phyloP scores from a whole-genome alignment of 352 stramenopile species.

The Phytophthora litchii region DNA sequence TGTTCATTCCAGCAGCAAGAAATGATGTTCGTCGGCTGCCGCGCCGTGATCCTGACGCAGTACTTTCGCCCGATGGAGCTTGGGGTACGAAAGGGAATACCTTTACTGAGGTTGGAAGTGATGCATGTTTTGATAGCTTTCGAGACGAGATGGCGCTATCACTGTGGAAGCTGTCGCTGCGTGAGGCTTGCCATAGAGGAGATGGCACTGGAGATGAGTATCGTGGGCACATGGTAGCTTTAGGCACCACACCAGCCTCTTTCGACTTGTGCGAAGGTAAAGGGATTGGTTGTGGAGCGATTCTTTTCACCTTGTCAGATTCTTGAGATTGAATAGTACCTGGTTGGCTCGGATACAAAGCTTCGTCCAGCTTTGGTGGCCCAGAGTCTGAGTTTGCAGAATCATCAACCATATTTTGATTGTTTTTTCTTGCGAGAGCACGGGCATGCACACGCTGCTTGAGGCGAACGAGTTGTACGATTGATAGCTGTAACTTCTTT shows the following conservation, averaged over 20 bases:
- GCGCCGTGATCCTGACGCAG: neutral
- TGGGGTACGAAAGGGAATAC: slow-evolving; percentile 18
- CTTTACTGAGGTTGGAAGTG: slow-evolving; percentile 12
- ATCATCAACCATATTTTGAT: neutral
- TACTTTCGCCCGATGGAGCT: neutral
- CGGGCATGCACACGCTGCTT: slow-evolving; percentile 24
- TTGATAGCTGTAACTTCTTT: slow-evolving; percentile 12
- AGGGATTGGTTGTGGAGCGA: neutral
- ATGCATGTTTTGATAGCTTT: neutral
- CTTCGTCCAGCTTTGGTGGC: neutral
- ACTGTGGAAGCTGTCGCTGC: slow-evolving; percentile 13
- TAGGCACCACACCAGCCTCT: neutral
- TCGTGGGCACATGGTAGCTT: slow-evolving; percentile 1
- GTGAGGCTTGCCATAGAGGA: neutral
- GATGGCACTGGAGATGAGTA: slow-evolving; percentile 9
- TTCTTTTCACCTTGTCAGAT: neutral
- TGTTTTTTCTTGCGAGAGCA: slow-evolving; percentile 5
- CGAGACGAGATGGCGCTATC: slow-evolving; percentile 17
- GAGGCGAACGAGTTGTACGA: slow-evolving; percentile 28
- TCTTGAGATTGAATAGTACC: neutral
- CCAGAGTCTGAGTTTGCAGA: neutral
- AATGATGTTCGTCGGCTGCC: slow-evolving; percentile 22
- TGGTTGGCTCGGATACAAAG: neutral
- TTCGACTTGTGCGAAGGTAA: neutral
- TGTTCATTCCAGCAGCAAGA: slow-evolving; percentile 24